A percentile compares a stretch with the other conserved stretches of the same genome.
These are phyloP conservation scores for Boletus rex-veris DNA, from an alignment of 768 basidiomycete species.

Conservation along the genomic window DNA sequence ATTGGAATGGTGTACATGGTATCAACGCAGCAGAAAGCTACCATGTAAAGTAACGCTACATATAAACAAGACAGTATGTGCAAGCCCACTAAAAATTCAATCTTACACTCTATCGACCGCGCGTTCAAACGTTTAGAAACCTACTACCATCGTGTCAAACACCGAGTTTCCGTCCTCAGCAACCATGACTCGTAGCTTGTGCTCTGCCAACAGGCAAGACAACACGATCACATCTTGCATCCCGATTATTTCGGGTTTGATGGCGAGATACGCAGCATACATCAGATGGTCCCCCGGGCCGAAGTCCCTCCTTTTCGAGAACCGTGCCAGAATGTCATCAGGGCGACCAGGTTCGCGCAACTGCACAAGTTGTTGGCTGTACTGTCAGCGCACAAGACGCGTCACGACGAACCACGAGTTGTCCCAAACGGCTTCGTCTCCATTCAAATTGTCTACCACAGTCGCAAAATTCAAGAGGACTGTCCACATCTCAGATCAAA, in stretches of 20 bases:
- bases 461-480: constrained; percentile 9
- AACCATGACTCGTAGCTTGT: constrained; percentile 2
- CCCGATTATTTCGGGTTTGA: constrained; percentile 11
- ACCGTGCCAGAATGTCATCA: constrained; percentile 6
- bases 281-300: too few relatives aligned
- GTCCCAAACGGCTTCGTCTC: neutral
- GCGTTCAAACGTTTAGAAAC: neutral
- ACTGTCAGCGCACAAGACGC: neutral
- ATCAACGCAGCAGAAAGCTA: neutral
- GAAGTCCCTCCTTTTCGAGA: constrained; percentile 2
- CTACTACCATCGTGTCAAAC: neutral
- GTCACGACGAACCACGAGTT: constrained; percentile 14
- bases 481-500: neutral
- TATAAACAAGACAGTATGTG: neutral
- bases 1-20: neutral
- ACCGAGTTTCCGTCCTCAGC: neutral
- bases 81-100: too few relatives aligned
- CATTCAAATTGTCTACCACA: constrained; percentile 15
- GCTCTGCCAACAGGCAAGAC: constrained; percentile 19
- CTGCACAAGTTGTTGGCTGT: neutral
- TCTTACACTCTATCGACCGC: neutral
- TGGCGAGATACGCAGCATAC: constrained; percentile 5
- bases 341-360: constrained; percentile 8
- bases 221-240: constrained; percentile 17
- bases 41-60: neutral